phyloP scores from a whole-genome alignment of 2,329 filamentous ascomycete species.

The Penicillium sclerotiorum region DNA sequence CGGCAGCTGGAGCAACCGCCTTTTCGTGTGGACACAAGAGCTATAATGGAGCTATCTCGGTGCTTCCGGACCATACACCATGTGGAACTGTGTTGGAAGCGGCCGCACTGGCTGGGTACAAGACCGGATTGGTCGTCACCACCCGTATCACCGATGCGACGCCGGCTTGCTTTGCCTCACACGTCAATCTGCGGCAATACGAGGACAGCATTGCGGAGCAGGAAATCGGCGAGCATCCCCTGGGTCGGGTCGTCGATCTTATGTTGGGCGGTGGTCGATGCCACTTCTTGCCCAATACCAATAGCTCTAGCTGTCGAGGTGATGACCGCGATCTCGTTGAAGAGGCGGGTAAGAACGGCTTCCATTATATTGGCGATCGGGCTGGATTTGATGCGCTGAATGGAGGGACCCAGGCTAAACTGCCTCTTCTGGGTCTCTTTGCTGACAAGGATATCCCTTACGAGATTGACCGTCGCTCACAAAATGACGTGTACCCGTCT shows the following conservation, averaged over 20 bases:
- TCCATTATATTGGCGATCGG: constrained; percentile 74
- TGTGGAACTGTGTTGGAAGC: constrained; percentile 94
- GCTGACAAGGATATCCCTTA: constrained; percentile 83
- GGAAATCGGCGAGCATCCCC: constrained; percentile 82
- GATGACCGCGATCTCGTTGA: constrained; percentile 77
- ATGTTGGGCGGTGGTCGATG: constrained; percentile 93
- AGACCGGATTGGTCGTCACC: constrained; percentile 91
- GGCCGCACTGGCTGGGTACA: constrained; percentile 87
- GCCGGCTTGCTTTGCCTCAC: constrained; percentile 89
- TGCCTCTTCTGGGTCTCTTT: constrained; percentile 86
- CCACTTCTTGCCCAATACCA: constrained; percentile 85
- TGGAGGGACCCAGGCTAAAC: constrained; percentile 65
- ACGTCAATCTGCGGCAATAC: constrained; percentile 76
- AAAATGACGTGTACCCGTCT: constrained; percentile 80
- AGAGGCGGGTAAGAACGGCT: constrained; percentile 76
- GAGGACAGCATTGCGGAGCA: constrained; percentile 92
- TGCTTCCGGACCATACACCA: constrained; percentile 79
- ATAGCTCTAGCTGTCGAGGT: constrained; percentile 75
- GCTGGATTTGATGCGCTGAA: constrained; percentile 74
- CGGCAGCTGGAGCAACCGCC: constrained; percentile 93
- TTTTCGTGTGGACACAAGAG: constrained; percentile 92
- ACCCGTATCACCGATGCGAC: constrained; percentile 95
- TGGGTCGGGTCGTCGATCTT: constrained; percentile 86
- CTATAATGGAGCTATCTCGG: constrained; percentile 95
- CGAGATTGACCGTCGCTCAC: constrained; percentile 83